Conservation (phyloP, 2,329 filamentous ascomycete species). For the Colletotrichum ledebouriae region DNA sequence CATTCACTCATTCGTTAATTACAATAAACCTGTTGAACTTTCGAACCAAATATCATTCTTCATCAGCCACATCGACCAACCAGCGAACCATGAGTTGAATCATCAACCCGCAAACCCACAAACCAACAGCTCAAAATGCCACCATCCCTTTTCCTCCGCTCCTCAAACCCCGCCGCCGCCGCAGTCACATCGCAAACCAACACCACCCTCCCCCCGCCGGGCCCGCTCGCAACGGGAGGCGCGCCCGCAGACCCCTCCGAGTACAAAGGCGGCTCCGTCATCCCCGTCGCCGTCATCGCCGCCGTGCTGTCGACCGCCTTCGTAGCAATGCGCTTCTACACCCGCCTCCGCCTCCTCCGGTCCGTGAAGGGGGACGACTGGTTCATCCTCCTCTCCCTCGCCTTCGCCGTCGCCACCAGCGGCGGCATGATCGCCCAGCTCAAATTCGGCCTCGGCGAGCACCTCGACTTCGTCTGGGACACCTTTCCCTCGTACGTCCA, state of each 20-base stretch:
- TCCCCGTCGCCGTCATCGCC: slow-evolving; percentile 42
- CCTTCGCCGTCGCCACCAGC: slow-evolving; percentile 43
- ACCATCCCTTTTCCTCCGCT: slow-evolving; percentile 23
- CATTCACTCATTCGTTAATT: not conserved
- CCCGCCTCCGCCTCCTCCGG: slow-evolving; percentile 50
- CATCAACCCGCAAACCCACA: not conserved
- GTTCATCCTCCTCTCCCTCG: slow-evolving; percentile 50
- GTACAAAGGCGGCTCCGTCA: slow-evolving; percentile 39
- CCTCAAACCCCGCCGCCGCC: slow-evolving; percentile 8
- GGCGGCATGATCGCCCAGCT: slow-evolving; percentile 41
- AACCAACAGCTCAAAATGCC: slow-evolving; percentile 16
- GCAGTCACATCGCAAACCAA: slow-evolving; percentile 14
- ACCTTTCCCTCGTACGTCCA: slow-evolving; percentile 32
- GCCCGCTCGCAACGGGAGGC: slow-evolving; percentile 7
- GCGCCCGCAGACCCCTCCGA: slow-evolving; percentile 32
- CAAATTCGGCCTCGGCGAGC: slow-evolving; percentile 34
- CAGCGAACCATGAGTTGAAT: slow-evolving; percentile 19
- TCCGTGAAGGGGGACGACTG: slow-evolving; percentile 53
- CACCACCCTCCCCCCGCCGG: slow-evolving; percentile 1
- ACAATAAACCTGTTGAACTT: not conserved
- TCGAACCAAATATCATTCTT: not conserved
- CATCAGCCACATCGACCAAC: not conserved
- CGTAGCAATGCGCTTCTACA: slow-evolving; percentile 51
- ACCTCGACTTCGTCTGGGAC: slow-evolving; percentile 25
- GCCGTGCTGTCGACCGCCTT: slow-evolving; percentile 48